A percentile compares a stretch with the other conserved stretches of the same genome.
These are phyloP conservation scores for Trichosporon faecale DNA, from an alignment of 1,284 basidiomycete genomes.

Conservation along the genomic window DNA sequence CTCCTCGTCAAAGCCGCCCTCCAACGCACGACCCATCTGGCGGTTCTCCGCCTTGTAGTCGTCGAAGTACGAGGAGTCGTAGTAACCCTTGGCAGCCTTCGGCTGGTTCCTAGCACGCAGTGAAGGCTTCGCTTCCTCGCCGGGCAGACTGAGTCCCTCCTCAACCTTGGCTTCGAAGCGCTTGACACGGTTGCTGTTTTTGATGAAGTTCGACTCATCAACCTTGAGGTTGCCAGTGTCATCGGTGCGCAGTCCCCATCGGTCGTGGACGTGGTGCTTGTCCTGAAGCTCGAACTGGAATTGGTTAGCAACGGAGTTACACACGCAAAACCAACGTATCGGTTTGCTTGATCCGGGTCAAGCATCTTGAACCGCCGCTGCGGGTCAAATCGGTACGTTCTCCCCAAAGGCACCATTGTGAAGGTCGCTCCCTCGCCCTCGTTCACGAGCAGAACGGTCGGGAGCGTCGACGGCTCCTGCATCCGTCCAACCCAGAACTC, in stretches of 20 bases:
- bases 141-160: slow-evolving; percentile 20
- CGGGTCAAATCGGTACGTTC: slow-evolving; percentile 46
- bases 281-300: slow-evolving; percentile 43
- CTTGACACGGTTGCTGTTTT: slow-evolving; percentile 29
- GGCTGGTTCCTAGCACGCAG: neutral
- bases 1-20: slow-evolving; percentile 47
- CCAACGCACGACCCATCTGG: slow-evolving; percentile 38
- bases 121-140: neutral
- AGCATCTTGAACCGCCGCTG: slow-evolving; percentile 46
- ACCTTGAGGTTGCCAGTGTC: slow-evolving; percentile 2
- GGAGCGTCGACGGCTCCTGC: slow-evolving; percentile 32
- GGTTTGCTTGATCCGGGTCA: slow-evolving; percentile 46
- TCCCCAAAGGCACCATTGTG: slow-evolving; percentile 42
- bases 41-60: slow-evolving; percentile 41
- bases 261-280: slow-evolving; percentile 43
- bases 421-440: slow-evolving; percentile 38
- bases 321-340: slow-evolving; percentile 31
- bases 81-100: slow-evolving; percentile 25
- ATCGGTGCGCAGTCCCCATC: slow-evolving; percentile 41
- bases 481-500: slow-evolving; percentile 48
- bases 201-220: slow-evolving; percentile 19
- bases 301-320: slow-evolving; percentile 5
- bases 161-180: slow-evolving; percentile 29
- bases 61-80: slow-evolving; percentile 29
- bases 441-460: slow-evolving; percentile 43